These are phyloP conservation scores for Eleusine indica DNA, from an alignment of 176 grass and related monocot species.

Conservation along the genomic window DNA sequence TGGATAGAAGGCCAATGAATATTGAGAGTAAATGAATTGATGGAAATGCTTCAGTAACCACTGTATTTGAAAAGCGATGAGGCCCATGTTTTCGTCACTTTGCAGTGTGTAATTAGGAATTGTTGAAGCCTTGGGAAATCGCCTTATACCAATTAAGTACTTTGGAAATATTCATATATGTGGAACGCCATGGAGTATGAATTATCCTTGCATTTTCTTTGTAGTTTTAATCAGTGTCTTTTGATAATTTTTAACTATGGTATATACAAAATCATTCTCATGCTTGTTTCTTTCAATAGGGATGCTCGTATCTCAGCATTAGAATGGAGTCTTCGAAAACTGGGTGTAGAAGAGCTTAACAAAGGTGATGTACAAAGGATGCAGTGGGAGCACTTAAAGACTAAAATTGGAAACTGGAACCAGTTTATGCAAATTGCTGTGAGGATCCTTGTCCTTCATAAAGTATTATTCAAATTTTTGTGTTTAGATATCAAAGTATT, in stretches of 20 bases:
- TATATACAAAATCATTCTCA: background rate
- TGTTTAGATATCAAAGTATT: conserved; percentile 21
- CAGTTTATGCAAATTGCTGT: conserved; percentile 93
- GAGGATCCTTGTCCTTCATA: conserved; percentile 41
- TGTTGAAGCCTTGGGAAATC: conserved; percentile 15
- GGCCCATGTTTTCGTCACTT: conserved; percentile 38
- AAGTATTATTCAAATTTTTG: background rate
- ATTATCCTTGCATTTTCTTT: conserved; percentile 22
- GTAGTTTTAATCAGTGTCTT: conserved; percentile 2
- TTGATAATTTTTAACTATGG: conserved; percentile 29
- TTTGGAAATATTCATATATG: conserved; percentile 27
- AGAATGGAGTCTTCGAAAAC: conserved; percentile 72
- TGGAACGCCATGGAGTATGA: conserved; percentile 21
- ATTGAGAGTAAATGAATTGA: conserved; percentile 19
- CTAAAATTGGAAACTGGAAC: conserved; percentile 96
- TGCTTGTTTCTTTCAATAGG: conserved; percentile 43
- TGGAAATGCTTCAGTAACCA: conserved; percentile 34
- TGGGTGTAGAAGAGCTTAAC: conserved; percentile 77
- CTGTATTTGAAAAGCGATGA: conserved; percentile 28
- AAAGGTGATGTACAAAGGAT: conserved; percentile 94
- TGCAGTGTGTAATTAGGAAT: conserved; percentile 18
- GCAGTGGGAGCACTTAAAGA: conserved; percentile 88
- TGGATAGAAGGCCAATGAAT: conserved; percentile 31
- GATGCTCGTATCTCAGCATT: conserved; percentile 63
- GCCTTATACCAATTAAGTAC: conserved; percentile 15